Percentiles rank a stretch among this genome's conserved stretches.
Conservation (phyloP, 805 yeast genomes). For the Candida taoyuanica region DNA sequence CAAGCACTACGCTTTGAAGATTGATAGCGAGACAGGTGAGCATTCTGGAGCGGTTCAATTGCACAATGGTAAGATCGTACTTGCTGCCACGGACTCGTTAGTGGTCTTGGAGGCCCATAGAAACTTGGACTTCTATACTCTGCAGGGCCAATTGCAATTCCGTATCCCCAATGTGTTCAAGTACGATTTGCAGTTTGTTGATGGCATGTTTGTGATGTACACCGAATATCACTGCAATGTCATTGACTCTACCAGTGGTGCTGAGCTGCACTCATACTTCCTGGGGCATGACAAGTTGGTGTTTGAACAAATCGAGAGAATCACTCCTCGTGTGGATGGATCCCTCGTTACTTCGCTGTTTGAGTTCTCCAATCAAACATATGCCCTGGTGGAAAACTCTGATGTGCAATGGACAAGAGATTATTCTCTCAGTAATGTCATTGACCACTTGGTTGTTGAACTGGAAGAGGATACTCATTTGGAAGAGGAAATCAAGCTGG, state of each 20-base stretch:
- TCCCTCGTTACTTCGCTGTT: constrained; percentile 13
- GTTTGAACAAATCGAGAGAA: constrained; percentile 8
- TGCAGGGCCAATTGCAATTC: constrained; percentile 14
- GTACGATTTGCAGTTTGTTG: constrained; percentile 16
- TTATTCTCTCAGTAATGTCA: constrained; percentile 36
- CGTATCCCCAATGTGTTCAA: constrained; percentile 21
- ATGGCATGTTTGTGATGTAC: constrained; percentile 19
- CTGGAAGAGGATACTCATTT: constrained; percentile 19
- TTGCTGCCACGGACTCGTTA: constrained; percentile 18
- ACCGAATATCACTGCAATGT: constrained; percentile 22
- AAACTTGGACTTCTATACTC: constrained; percentile 17
- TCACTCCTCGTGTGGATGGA: constrained; percentile 14
- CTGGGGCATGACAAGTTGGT: constrained; percentile 14
- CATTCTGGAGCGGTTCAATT: constrained; percentile 8
- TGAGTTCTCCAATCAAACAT: constrained; percentile 12
- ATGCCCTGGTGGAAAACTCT: constrained; percentile 10
- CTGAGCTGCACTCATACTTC: constrained; percentile 18
- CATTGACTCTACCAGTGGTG: constrained; percentile 25
- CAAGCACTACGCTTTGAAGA: constrained; percentile 8
- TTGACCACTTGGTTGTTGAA: constrained; percentile 32
- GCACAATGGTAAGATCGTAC: constrained; percentile 10
- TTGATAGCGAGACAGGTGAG: constrained; percentile 14
- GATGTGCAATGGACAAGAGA: constrained; percentile 38
- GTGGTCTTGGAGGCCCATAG: constrained; percentile 22
- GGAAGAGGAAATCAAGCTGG: constrained; percentile 28